Percentiles rank a stretch among this genome's conserved stretches.
These are phyloP conservation scores for Apiospora aurea DNA, from an alignment of 2,329 filamentous ascomycete species.

Conservation along the genomic window DNA sequence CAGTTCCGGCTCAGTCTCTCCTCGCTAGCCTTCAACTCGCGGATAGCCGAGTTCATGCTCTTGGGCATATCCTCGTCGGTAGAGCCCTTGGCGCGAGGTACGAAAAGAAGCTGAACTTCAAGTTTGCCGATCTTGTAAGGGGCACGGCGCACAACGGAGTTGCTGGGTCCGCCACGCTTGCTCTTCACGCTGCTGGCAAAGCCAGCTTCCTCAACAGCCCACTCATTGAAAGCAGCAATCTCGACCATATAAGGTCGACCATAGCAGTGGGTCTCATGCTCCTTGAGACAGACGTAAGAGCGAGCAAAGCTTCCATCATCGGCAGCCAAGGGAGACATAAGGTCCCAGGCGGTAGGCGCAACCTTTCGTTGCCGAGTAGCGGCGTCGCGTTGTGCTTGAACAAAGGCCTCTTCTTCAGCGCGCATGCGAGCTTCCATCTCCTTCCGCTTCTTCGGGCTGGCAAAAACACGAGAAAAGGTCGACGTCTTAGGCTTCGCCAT, in stretches of 20 bases:
- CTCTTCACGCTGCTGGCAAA: slow-evolving; percentile 90
- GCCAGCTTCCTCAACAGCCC: slow-evolving; percentile 85
- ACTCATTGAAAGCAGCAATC: slow-evolving; percentile 97
- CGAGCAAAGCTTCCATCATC: slow-evolving; percentile 94
- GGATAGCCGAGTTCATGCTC: slow-evolving; percentile 96
- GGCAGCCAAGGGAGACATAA: slow-evolving; percentile 84
- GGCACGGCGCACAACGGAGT: slow-evolving; percentile 77
- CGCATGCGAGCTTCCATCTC: slow-evolving; percentile 86
- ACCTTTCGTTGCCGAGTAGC: slow-evolving; percentile 67
- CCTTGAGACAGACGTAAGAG: slow-evolving; percentile 91
- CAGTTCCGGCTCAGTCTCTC: slow-evolving; percentile 78
- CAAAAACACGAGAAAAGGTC: slow-evolving; percentile 89
- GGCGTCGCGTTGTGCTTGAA: slow-evolving; percentile 69
- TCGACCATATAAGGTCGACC: slow-evolving; percentile 88
- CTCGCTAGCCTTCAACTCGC: slow-evolving; percentile 91
- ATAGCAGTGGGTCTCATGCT: slow-evolving; percentile 87
- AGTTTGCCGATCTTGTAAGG: slow-evolving; percentile 98
- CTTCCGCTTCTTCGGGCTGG: slow-evolving; percentile 95
- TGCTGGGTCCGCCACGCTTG: slow-evolving; percentile 73
- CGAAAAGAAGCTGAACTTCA: slow-evolving; percentile 91
- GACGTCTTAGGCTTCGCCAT: slow-evolving; percentile 76
- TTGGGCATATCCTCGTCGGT: slow-evolving; percentile 98
- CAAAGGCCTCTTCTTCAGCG: slow-evolving; percentile 80
- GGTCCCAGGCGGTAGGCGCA: slow-evolving; percentile 81
- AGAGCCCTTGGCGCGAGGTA: slow-evolving; percentile 86